Conservation (phyloP, 495 filamentous ascomycete species). For the Xylaria curta region DNA sequence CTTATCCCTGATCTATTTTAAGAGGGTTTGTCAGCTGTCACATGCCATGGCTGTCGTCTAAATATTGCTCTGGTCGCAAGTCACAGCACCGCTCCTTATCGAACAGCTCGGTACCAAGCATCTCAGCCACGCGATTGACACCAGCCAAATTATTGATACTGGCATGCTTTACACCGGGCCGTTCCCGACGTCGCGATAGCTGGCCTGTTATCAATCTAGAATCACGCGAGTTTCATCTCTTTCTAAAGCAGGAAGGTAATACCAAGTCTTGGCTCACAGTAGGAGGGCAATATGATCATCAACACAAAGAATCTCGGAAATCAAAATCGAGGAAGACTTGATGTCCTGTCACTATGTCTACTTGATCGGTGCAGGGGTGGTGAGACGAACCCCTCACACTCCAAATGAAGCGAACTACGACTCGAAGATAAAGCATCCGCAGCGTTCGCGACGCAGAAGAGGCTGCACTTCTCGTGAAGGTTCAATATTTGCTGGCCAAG, state of each 20-base stretch:
- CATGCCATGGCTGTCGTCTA: neutral
- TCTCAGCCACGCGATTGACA: neutral
- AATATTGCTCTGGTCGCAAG: neutral
- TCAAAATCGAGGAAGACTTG: neutral
- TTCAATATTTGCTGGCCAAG: neutral
- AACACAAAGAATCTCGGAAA: neutral
- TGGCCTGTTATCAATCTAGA: neutral
- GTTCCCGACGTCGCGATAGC: neutral
- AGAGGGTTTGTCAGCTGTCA: neutral
- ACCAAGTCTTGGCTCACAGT: neutral
- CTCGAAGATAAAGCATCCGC: neutral
- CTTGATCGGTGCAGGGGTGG: neutral
- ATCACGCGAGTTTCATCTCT: neutral
- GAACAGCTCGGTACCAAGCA: neutral
- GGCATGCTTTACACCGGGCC: neutral
- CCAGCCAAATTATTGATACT: neutral
- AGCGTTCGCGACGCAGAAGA: neutral
- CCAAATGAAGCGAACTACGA: neutral
- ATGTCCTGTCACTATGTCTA: neutral
- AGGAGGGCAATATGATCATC: conserved; percentile 4
- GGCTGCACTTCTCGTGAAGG: neutral
- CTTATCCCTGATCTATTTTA: neutral
- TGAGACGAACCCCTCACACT: neutral
- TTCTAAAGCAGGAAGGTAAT: neutral
- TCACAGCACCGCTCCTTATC: neutral